Conservation (phyloP, 2,329 filamentous ascomycete genomes). For the Tolypocladium pustulatum region DNA sequence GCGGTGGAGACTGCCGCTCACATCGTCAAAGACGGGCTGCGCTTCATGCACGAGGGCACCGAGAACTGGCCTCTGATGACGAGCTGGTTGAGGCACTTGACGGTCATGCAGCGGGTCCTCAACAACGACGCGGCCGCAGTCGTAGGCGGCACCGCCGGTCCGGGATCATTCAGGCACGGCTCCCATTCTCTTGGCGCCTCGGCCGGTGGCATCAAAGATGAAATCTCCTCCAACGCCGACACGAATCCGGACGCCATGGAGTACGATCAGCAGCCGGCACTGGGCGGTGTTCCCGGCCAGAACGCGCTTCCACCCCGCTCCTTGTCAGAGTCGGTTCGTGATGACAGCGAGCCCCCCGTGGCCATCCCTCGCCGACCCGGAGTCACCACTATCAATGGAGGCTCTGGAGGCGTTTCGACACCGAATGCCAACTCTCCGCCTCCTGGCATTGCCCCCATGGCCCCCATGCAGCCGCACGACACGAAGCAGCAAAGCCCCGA, state of each 20-base stretch:
- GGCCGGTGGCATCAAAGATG: constrained; percentile 35
- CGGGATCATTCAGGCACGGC: constrained; percentile 21
- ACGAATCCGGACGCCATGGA: constrained; percentile 47
- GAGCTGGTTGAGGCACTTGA: constrained; percentile 49
- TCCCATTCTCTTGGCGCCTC: constrained; percentile 16
- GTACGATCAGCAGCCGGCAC: constrained; percentile 35
- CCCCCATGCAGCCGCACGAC: constrained; percentile 15
- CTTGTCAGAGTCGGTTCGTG: constrained; percentile 30
- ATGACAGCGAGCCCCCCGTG: constrained; percentile 41
- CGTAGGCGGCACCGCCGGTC: constrained; percentile 12
- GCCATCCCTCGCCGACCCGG: constrained; percentile 38
- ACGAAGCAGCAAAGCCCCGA: constrained; percentile 26
- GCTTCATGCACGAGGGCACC: constrained; percentile 47
- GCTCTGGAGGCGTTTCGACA: constrained; percentile 36
- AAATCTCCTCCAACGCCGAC: constrained; percentile 42
- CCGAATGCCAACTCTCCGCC: constrained; percentile 35
- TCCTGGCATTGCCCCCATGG: constrained; percentile 13
- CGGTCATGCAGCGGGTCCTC: constrained; percentile 51
- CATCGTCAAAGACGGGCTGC: constrained; percentile 48
- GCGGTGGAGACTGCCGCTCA: constrained; percentile 45
- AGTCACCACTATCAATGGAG: constrained; percentile 49
- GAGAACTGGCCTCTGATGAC: constrained; percentile 50
- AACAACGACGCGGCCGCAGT: constrained; percentile 36
- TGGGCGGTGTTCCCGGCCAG: constrained; percentile 12
- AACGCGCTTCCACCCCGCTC: constrained; percentile 22